Evolutionary conservation across 176 grass and related monocot species (phyloP).

Genomic region (Raddia guianensis): DNA sequence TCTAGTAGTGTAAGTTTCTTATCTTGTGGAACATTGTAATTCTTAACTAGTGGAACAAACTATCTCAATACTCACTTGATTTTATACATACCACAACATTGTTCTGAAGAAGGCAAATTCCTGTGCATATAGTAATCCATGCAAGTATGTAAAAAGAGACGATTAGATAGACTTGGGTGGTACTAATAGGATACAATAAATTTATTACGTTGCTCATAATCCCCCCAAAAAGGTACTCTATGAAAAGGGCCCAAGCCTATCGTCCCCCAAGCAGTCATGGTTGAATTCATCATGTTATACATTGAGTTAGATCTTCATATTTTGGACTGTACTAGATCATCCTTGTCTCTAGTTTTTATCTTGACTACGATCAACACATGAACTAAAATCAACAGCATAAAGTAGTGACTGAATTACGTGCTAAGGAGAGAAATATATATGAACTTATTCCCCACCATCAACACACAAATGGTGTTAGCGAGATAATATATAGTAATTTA

Average conservation of each 20-base stretch:
- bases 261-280: neutral
- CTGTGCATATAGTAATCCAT: constrained; percentile 16
- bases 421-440: neutral
- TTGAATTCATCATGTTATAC: neutral
- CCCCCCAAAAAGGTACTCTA: neutral
- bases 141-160: neutral
- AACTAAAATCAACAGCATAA: neutral
- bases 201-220: neutral
- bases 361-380: neutral
- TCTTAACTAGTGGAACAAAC: no score
- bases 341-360: neutral
- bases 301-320: neutral
- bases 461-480: neutral
- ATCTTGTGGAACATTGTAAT: no score
- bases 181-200: neutral
- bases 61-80: neutral
- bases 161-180: neutral
- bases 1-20: no score
- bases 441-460: neutral
- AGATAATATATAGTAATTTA: neutral
- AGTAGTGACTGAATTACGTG: neutral
- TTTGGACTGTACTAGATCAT: neutral
- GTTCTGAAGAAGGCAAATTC: constrained; percentile 64
- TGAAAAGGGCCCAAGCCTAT: neutral
- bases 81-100: constrained; percentile 74